Percentiles rank a stretch among this genome's conserved stretches.
These are phyloP conservation scores for Penicillium chermesinum DNA, from an alignment of 495 filamentous ascomycete species.

Conservation along the genomic window DNA sequence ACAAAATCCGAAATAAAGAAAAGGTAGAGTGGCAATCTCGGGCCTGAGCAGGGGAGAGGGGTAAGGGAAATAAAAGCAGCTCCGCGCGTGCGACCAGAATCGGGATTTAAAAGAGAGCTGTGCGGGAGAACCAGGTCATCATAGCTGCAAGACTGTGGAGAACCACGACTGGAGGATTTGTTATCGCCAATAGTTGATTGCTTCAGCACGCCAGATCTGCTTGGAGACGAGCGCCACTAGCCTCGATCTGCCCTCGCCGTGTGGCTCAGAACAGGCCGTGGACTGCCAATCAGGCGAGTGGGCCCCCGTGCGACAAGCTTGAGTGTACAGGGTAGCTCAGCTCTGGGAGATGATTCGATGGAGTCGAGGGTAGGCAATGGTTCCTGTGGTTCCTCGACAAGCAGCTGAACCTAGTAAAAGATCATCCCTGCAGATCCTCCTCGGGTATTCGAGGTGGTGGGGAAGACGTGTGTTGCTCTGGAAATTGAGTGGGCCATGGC, in stretches of 20 bases:
- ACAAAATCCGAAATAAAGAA: too few relatives aligned
- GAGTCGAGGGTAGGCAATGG: conserved; percentile 3
- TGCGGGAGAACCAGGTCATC: conserved; percentile 17
- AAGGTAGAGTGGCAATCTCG: conserved; percentile 9
- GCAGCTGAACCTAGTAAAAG: conserved; percentile 18
- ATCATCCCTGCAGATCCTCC: conserved; percentile 12
- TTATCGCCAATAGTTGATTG: conserved; percentile 33
- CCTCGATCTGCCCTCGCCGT: conserved; percentile 16
- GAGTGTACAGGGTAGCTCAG: conserved; percentile 3
- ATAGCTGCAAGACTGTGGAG: conserved; percentile 28
- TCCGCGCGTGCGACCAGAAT: conserved; percentile 2
- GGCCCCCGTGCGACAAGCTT: conserved; percentile 26
- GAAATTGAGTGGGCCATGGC: conserved; percentile 17
- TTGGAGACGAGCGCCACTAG: conserved; percentile 13
- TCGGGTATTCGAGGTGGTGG: not conserved
- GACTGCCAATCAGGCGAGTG: conserved; percentile 10
- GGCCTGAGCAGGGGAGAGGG: conserved; percentile 12
- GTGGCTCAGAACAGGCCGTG: conserved; percentile 2
- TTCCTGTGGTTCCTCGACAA: conserved; percentile 5
- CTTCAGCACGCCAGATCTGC: conserved; percentile 13
- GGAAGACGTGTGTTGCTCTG: conserved; percentile 3
- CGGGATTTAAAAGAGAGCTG: conserved; percentile 28
- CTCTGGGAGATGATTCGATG: conserved; percentile 6
- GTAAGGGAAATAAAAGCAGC: conserved; percentile 5
- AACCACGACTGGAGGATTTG: conserved; percentile 24